phyloP scores from a whole-genome alignment of 345 rosid species.

The Alliaria petiolata region DNA sequence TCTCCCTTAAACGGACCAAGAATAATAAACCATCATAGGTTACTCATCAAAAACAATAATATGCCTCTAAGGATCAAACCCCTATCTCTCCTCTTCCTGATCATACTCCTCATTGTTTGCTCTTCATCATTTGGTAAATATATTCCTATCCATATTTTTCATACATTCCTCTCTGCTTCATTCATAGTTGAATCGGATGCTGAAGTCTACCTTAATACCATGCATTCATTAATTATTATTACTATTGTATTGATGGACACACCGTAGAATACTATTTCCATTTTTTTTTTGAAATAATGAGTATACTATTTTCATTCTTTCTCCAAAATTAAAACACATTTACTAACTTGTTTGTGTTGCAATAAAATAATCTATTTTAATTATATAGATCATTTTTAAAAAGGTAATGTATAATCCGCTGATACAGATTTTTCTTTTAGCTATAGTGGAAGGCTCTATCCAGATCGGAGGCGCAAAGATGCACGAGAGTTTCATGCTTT shows the following conservation, averaged over 20 bases:
- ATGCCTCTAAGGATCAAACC: slow-evolving; percentile 49
- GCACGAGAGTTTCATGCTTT: slow-evolving; percentile 21
- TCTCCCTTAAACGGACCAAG: background rate
- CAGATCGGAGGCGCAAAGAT: slow-evolving; percentile 26
- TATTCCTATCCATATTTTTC: background rate
- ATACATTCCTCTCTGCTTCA: background rate
- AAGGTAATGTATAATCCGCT: background rate
- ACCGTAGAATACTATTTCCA: too few relatives aligned
- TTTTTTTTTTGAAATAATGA: too few relatives aligned
- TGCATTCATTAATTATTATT: background rate
- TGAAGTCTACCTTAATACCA: background rate
- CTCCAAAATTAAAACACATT: background rate
- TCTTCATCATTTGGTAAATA: slow-evolving; percentile 29
- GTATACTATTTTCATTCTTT: background rate
- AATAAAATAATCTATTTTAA: background rate
- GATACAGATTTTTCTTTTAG: slow-evolving; percentile 22
- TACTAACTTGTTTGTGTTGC: background rate
- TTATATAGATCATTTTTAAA: background rate
- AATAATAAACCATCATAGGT: background rate
- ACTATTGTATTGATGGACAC: background rate
- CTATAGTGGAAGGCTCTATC: slow-evolving; percentile 36
- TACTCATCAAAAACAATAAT: background rate
- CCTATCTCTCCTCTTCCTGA: slow-evolving; percentile 37
- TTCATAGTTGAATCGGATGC: background rate
- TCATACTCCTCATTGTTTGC: slow-evolving; percentile 38